Evolutionary conservation across 495 filamentous ascomycete species (phyloP).

Genomic region (Hyaloscypha bicolor): DNA sequence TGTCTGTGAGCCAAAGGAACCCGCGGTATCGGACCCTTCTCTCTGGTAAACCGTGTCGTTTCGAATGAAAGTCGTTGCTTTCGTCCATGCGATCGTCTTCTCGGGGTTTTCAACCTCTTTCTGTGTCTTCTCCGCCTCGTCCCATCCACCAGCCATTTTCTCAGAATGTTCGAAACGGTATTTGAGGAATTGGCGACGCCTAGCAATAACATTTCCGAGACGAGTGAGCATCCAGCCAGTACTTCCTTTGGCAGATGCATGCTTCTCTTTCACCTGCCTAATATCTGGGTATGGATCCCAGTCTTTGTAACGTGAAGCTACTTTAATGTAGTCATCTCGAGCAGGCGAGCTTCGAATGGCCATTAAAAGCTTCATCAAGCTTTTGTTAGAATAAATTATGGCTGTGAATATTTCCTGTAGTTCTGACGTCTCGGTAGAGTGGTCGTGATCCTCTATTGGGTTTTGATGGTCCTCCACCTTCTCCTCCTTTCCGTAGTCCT

Average conservation of each 20-base stretch:
- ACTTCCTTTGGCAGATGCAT: constrained; percentile 7
- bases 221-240: constrained; percentile 32
- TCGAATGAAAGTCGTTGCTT: constrained; percentile 25
- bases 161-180: constrained; percentile 44
- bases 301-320: constrained; percentile 25
- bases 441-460: too few species aligned
- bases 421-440: constrained; percentile 23
- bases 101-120: constrained; percentile 13
- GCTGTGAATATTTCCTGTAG: constrained; percentile 26
- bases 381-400: constrained; percentile 33
- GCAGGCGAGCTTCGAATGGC: constrained; percentile 39
- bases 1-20: constrained; percentile 26
- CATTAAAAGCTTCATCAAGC: constrained; percentile 39
- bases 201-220: constrained; percentile 45
- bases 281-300: constrained; percentile 33
- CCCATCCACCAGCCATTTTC: constrained; percentile 37
- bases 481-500: too few species aligned
- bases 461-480: too few species aligned
- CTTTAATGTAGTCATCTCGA: constrained; percentile 36
- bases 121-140: neutral
- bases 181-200: constrained; percentile 42
- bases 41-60: neutral
- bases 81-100: constrained; percentile 19
- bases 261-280: constrained; percentile 30
- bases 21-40: constrained; percentile 13